Evolutionary conservation across 495 filamentous ascomycete genomes (phyloP), one percentile per base, ranked within the genome.

Genomic region (Glarea lozoyensis): DNA sequence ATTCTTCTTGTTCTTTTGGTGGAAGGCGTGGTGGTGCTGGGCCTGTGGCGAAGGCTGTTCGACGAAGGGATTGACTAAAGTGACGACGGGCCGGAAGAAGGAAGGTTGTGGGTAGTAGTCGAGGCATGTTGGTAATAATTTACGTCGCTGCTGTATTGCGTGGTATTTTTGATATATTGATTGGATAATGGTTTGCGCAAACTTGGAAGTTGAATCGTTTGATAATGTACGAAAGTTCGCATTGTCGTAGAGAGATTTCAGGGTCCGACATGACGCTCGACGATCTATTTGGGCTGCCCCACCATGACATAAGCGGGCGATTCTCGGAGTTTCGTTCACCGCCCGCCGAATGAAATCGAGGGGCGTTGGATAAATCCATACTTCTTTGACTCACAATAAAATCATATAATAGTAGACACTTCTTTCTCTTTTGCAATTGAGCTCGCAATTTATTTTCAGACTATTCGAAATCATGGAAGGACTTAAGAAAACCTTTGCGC

Each of bases 1-100:
- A 96, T 40, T 94, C 81, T 59, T 87, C 85, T 67, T 97, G 90
- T 53, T 95, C 83, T 62, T 84, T 79, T 47, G 86, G 78, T 3
- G 90, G 84, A 3, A 96, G 82, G 11, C 84, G 81, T 0, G 84
- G 88, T 6, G 90, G 90, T 4, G 89, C 65, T 13, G 90, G 88
- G 7, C 68, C 65, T 10, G 64, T 50, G 18, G 53, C 41, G 37
- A 59, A 59, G 13, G 54, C 49, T 22, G 45, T 27, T 29, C 43
- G 32, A 9, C 20, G 4, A 1, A 34, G 33, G 25, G 39, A 32
- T 1, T 58, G 3, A 40, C 42, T 45, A 63, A 70, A 50, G 45
- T 43, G 51, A 41, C 45, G 50, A 5, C 49, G 48, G 41, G 36
- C 47, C 62, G 47, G 56, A 64, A 60, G 53, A 54, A 63, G 51